Evolutionary conservation across 805 yeast species (phyloP), one percentile per base, ranked within the genome.

Genomic region (Candida nitratophila): DNA sequence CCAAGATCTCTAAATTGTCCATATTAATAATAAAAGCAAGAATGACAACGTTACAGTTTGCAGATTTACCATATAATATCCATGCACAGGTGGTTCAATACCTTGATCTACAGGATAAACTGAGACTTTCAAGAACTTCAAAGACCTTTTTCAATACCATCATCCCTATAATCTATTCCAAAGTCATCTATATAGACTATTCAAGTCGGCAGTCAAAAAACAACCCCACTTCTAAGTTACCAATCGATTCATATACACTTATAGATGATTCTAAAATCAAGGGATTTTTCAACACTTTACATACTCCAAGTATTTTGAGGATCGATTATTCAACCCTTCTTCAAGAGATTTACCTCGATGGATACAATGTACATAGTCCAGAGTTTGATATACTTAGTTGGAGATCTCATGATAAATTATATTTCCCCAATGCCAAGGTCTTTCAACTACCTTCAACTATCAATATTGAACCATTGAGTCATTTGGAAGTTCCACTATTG

Each of bases 401-500:
- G 66, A 44, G 65, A 47, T 21, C 29, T 11, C 24, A 34, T 12
- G 12, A 16, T 2, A 17, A 19, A 3, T 50, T 54, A 17, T 35
- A 27, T 1, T 54, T 55, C 37, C 40, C 47, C 9, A 51, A 52
- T n/a, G 47, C 56, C 35, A 45, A 44, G 29, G 27, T 33, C 12
- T 57, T 52, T 33, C 51, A 49, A 41, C 56, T 62, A 33, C 63
- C 65, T 2, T 41, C 49, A 7, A 37, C 31, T 7, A 22, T 52
- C 10, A 24, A 20, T 1, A 45, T 61, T 22, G 47, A 49, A 12
- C 65, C 65, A 9, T 44, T 61, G 29, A 52, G 56, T 5, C 49
- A 42, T 20, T 43, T 44, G 17, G 48, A 52, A 24, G 60, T 59
- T 9, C 66, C 65, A 2, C 52, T 50, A 39, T 43, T 61, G 22